Percentiles rank a stretch among this genome's conserved stretches.
Evolutionary conservation across 352 stramenopile genomes (phyloP).

Genomic region (Peronosclerospora sorghi): DNA sequence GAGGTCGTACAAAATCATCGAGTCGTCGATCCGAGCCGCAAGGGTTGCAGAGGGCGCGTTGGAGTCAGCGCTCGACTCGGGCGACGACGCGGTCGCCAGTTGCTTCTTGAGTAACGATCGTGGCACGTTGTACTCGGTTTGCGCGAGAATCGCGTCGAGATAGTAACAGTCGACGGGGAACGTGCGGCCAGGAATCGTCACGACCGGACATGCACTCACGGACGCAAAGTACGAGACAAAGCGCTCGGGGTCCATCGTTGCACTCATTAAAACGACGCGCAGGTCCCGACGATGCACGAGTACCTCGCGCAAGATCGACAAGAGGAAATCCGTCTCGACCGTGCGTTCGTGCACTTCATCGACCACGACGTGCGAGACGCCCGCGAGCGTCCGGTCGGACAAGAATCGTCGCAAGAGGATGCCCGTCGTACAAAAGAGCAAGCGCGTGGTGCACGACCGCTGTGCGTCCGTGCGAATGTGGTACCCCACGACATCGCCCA

Average conservation of each 20-base stretch:
- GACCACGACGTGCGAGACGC: conserved; percentile 96
- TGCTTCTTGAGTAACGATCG: conserved; percentile 45
- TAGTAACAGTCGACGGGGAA: conserved; percentile 73
- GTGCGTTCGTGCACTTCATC: conserved; percentile 98
- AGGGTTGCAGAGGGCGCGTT: conserved; percentile 36
- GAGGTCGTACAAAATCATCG: conserved; percentile 90
- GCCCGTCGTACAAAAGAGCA: conserved; percentile 95
- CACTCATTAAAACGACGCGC: conserved; percentile 93
- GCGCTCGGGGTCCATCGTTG: conserved; percentile 89
- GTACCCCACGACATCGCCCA: conserved; percentile 87
- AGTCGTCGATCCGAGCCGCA: conserved; percentile 78
- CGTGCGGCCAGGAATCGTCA: conserved; percentile 81
- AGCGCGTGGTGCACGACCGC: conserved; percentile 75
- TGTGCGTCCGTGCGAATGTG: conserved; percentile 93
- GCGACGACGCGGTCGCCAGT: too few relatives aligned
- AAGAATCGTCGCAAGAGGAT: conserved; percentile 90
- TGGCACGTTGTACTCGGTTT: conserved; percentile 51
- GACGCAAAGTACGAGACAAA: conserved; percentile 82
- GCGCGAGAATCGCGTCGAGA: conserved; percentile 60
- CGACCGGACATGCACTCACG: conserved; percentile 36
- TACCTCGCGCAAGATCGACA: conserved; percentile 86
- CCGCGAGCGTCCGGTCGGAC: conserved; percentile 75
- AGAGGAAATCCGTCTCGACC: conserved; percentile 93
- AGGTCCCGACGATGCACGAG: conserved; percentile 64
- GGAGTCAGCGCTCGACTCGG: conserved; percentile 14